Base-by-base conservation (phyloP, 768 basidiomycete species). In the Dioszegia aurantiaca region DNA sequence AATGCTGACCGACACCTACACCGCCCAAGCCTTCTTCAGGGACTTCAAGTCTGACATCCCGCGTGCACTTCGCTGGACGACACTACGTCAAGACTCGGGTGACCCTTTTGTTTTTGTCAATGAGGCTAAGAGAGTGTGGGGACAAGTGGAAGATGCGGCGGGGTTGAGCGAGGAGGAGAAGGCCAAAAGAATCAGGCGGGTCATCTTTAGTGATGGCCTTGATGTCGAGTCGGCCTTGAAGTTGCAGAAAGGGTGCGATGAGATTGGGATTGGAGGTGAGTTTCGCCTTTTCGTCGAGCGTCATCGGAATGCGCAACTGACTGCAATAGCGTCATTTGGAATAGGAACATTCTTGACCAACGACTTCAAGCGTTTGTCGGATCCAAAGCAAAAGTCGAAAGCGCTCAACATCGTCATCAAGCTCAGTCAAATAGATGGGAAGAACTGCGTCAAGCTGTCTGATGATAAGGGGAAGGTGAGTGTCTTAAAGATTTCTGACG, bases 1-100 rank as follows among this genome's bases (percentile, higher is more conserved):
- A 58, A 90, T 92, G 19, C 79, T 97, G 31, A 95, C 95, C 14
- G 95, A 99, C 77, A 99, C 95, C 0, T 98, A 95, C 77, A 88
- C 92, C 5, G 89, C 88, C 1, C 78, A 83, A 30, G 85, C 83
- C 0, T 98, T 97, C 78, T 92, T 90, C 80, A 82, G 84, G 78
- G 91, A 76, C 49, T 74, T 76, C 56, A 64, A 60, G 10, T 42
- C 70, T 11, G 58, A 78, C 63, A 81, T 82, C 0, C 82, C 80
- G 31, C 83, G 84, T 1, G 89, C 87, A 0, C 71, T 78, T 10
- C 82, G 83, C 40, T 98, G 94, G 94, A 78, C 80, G 4, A 87
- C 87, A 0, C 79, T 99, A 12, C 84, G 94, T 19, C 95, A 99
- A 71, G 95, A 99, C 74, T 92, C 89, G 1, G 95, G 95, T 3